Evolutionary conservation across 345 rosid genomes (phyloP).

Genomic region (Corymbia maculata): DNA sequence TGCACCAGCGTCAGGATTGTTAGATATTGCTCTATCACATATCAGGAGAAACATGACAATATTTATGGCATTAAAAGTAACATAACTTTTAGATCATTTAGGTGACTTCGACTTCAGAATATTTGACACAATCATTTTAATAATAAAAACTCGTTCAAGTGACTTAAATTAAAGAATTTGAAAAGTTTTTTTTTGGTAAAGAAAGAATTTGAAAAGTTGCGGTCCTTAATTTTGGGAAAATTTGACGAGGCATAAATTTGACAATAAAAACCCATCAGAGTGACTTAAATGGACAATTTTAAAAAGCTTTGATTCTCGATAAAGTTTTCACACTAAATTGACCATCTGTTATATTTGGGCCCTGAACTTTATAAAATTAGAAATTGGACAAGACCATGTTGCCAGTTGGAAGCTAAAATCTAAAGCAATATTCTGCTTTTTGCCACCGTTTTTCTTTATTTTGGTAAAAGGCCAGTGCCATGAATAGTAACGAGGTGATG

Average conservation of each 20-base stretch:
- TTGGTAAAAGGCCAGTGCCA: background rate
- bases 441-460: too few species aligned
- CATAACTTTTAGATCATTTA: background rate
- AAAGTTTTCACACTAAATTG: background rate
- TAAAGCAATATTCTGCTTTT: background rate
- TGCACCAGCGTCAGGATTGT: background rate
- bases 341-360: background rate
- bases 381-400: background rate
- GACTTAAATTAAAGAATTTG: background rate
- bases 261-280: background rate
- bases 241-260: background rate
- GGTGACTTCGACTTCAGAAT: background rate
- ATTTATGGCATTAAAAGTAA: background rate
- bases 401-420: background rate
- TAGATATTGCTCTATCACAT: background rate
- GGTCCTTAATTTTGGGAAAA: background rate
- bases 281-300: background rate
- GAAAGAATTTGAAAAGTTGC: background rate
- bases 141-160: background rate
- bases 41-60: background rate
- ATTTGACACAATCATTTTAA: background rate
- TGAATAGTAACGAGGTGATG: background rate
- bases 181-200: background rate
- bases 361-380: background rate
- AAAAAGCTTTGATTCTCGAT: background rate